Base-by-base conservation (phyloP, 2,329 filamentous ascomycete genomes). In the Fusarium globosum region DNA sequence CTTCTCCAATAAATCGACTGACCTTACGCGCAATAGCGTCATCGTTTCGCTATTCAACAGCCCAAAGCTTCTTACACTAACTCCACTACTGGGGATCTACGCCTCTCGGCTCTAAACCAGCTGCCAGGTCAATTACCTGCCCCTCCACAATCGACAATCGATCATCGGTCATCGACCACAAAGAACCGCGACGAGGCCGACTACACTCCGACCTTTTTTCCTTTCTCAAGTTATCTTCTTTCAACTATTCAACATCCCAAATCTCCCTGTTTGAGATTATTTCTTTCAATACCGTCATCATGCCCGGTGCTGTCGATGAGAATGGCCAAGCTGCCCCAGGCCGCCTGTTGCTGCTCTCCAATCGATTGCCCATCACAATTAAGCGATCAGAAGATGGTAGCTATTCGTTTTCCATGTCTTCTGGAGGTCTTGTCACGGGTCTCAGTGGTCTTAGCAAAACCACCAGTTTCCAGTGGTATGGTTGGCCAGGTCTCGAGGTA, bases 381-480 rank as follows among this genome's bases (percentile, higher is more conserved):
- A 98, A 98, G 86, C 92, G 94, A 76, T 92, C 92, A 60, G 94
- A 96, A 59, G 94, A 97, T 86, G 95, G 94, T 79, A 92, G 93
- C 82, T 99, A 97, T 86, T 90, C 92, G 79, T 97, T 97, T 83
- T 94, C 93, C 81, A 97, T 98, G 94, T 98, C 96, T 52, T 98
- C 96, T 4, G 96, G 96, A 65, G 96, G 96, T 45, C 89, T 99
- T 45, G 96, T 98, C 79, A 97, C 94, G 57, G 96, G 96, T 26
- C 87, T 99, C 69, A 97, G 94, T 76, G 96, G 96, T 33, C 86
- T 98, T 66, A 92, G 94, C 78, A 98, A 98, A 84, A 93, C 94
- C 38, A 97, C 94, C 33, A 96, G 92, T 76, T 98, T 98, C 83
- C 94, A 96, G 83, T 99, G 96, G 96, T 98, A 98, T 83, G 96